Percentiles rank a stretch among this genome's conserved stretches.
phyloP scores from a whole-genome alignment of 768 basidiomycete genomes.

The Mycena crocata region DNA sequence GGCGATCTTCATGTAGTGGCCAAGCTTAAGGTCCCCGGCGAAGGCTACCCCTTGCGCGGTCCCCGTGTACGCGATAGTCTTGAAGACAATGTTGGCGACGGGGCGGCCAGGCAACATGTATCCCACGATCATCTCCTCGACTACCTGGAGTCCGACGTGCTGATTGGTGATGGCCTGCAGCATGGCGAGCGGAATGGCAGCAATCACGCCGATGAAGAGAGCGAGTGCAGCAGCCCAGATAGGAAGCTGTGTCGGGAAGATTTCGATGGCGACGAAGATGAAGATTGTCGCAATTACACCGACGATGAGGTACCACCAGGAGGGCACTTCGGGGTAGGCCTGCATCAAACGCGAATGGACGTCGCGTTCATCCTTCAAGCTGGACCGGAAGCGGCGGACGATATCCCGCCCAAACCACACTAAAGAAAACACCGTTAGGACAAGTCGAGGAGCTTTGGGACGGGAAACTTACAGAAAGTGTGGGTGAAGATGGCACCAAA shows the following conservation, averaged over 20 bases:
- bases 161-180: constrained; percentile 92
- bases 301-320: constrained; percentile 77
- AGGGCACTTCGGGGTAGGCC: constrained; percentile 80
- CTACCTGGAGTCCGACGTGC: constrained; percentile 70
- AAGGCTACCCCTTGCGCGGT: constrained; percentile 74
- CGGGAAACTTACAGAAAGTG: constrained; percentile 69
- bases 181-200: constrained; percentile 80
- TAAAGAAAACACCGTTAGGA: constrained; percentile 41
- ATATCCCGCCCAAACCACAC: constrained; percentile 91
- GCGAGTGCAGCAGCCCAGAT: constrained; percentile 79
- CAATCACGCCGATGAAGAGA: constrained; percentile 58
- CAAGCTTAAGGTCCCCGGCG: constrained; percentile 83
- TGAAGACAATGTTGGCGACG: constrained; percentile 87
- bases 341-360: constrained; percentile 89
- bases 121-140: constrained; percentile 82
- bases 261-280: constrained; percentile 73
- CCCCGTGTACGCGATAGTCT: constrained; percentile 68
- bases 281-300: constrained; percentile 67
- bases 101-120: constrained; percentile 85
- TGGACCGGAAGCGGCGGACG: constrained; percentile 72
- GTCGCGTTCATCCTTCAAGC: constrained; percentile 81
- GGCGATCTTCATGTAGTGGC: constrained; percentile 91
- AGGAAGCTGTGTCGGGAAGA: constrained; percentile 82
- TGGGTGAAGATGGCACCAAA: constrained; percentile 83
- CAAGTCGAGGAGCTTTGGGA: constrained; percentile 10